Conservation (phyloP, 2,329 filamentous ascomycete species). For the Penicillium digitatum region DNA sequence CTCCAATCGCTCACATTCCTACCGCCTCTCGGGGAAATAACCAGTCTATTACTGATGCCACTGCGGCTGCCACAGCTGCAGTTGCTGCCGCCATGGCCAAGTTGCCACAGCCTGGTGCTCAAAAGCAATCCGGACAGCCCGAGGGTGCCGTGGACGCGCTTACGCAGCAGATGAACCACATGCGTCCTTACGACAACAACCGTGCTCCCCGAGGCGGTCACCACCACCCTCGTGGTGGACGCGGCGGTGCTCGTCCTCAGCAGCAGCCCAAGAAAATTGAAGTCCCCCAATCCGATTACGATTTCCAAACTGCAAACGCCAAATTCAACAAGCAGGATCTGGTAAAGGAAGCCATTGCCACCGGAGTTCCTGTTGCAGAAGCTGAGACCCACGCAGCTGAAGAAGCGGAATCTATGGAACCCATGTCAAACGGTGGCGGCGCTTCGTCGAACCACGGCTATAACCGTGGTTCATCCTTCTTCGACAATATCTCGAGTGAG, state of each 20-base stretch:
- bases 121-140: constrained; percentile 32
- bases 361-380: constrained; percentile 62
- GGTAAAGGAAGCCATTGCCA: constrained; percentile 81
- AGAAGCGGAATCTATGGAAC: constrained; percentile 48
- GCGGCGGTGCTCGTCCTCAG: constrained; percentile 45
- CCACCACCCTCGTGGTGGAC: constrained; percentile 44
- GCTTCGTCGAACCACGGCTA: constrained; percentile 56
- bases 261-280: constrained; percentile 66
- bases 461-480: constrained; percentile 87
- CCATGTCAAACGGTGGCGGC: constrained; percentile 32
- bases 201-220: constrained; percentile 39
- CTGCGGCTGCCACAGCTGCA: constrained; percentile 48
- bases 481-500: constrained; percentile 97
- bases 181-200: constrained; percentile 42
- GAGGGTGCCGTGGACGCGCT: constrained; percentile 41
- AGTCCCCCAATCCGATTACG: constrained; percentile 85
- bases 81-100: constrained; percentile 53
- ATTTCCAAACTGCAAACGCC: constrained; percentile 80
- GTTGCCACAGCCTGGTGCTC: constrained; percentile 39
- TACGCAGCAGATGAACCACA: constrained; percentile 45
- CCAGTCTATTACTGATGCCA: constrained; percentile 46
- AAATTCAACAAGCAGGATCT: constrained; percentile 87
- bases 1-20: constrained; percentile 22
- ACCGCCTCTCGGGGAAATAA: constrained; percentile 23
- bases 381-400: constrained; percentile 47